These are phyloP conservation scores for Backusella parvicylindrica DNA, from an alignment of 192 early-diverging fungal genomes.

Conservation along the genomic window DNA sequence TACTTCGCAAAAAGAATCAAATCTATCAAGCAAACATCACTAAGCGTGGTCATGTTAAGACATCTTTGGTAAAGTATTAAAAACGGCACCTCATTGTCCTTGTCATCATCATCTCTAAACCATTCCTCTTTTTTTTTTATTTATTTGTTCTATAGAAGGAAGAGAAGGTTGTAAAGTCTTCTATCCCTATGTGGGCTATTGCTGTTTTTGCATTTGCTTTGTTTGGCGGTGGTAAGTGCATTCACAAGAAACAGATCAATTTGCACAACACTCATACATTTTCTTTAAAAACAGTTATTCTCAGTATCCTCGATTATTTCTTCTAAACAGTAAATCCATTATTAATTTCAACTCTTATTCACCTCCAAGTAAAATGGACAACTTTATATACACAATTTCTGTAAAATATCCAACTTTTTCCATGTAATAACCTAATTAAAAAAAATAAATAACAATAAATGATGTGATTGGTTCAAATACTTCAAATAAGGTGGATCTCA, in stretches of 20 bases:
- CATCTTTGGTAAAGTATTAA: slow-evolving; percentile 21
- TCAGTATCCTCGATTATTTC: not conserved
- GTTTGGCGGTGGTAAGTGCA: slow-evolving; percentile 5
- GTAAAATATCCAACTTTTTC: not conserved
- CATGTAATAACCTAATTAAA: not conserved
- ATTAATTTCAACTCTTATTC: not conserved
- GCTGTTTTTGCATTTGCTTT: slow-evolving; percentile 11
- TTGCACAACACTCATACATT: not conserved
- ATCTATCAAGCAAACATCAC: slow-evolving; percentile 33
- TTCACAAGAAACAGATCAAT: not conserved
- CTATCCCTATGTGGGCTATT: slow-evolving; percentile 22
- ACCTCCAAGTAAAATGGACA: not conserved
- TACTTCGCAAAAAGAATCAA: slow-evolving; percentile 35
- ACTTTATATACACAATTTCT: not conserved
- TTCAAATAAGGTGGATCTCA: not conserved
- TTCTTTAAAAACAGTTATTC: not conserved
- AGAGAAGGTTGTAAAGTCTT: slow-evolving; percentile 6
- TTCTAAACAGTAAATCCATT: not conserved
- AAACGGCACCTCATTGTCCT: not conserved
- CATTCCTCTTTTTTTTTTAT: not conserved
- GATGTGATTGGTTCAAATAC: not conserved
- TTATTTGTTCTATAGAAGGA: slow-evolving; percentile 27
- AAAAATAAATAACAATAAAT: not conserved
- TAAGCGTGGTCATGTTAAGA: slow-evolving; percentile 36
- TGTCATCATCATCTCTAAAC: not conserved